Percentiles rank a stretch among this genome's conserved stretches.
phyloP scores from a whole-genome alignment of 1,139 yeast species.

The Saccharomyces hybrid region DNA sequence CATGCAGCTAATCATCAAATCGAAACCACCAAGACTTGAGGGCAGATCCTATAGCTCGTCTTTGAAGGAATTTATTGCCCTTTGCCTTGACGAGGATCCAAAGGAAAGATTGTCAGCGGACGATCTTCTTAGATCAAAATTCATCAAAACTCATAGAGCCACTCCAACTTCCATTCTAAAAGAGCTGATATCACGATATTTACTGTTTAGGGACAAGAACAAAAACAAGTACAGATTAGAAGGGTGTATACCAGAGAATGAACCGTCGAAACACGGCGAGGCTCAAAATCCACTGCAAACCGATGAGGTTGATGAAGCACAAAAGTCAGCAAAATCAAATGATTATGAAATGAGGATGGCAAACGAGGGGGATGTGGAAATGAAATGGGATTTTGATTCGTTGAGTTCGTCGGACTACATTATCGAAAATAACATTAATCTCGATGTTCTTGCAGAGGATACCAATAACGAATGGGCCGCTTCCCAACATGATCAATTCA shows the following conservation, averaged over 20 bases:
- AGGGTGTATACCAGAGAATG: conserved; percentile 32
- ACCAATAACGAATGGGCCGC: conserved; percentile 29
- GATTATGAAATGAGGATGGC: conserved; percentile 17
- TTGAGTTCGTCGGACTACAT: conserved; percentile 65
- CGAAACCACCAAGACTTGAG: conserved; percentile 89
- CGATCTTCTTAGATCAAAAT: conserved; percentile 66
- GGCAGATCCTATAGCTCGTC: conserved; percentile 74
- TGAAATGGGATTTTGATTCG: conserved; percentile 87
- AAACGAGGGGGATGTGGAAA: conserved; percentile 43
- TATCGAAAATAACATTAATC: conserved; percentile 53
- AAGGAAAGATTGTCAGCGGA: conserved; percentile 84
- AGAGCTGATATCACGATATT: conserved; percentile 74
- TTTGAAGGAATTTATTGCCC: conserved; percentile 81
- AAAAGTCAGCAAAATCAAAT: conserved; percentile 11
- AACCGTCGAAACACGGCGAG: conserved; percentile 29
- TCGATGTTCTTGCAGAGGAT: conserved; percentile 39
- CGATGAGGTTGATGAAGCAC: conserved; percentile 14
- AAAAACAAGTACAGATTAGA: too few relatives aligned
- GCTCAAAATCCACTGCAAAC: conserved; percentile 18
- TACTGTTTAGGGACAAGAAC: conserved; percentile 66
- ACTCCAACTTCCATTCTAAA: conserved; percentile 55
- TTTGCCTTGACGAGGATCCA: conserved; percentile 90
- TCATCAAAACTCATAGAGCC: conserved; percentile 55
- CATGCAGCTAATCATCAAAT: conserved; percentile 85
- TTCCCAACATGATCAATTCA: conserved; percentile 32